Evolutionary conservation across 2,329 filamentous ascomycete genomes (phyloP), one percentile per base, ranked within the genome.

Genomic region (Pyricularia pennisetigena): DNA sequence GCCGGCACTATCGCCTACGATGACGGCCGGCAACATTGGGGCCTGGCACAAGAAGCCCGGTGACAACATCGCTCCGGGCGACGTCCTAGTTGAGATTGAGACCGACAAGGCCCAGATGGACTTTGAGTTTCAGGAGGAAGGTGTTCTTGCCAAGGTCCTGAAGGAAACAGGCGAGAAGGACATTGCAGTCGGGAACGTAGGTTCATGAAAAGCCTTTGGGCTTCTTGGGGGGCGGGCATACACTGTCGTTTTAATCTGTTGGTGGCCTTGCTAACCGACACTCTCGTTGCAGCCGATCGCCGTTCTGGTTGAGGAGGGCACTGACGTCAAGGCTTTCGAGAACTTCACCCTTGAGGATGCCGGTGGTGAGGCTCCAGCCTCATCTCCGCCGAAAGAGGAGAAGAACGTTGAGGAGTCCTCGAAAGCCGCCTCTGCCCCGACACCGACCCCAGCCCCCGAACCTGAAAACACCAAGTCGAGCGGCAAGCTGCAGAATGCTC

Each of bases 41-140:
- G 84, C 89, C 72, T 99, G 95, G 95, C 93, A 98, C 84, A 99
- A 98, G 88, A 96, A 97, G 84, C 85, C 89, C 73, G 95, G 95
- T 77, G 95, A 99, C 80, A 77, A 84, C 71, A 89, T 99, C 79
- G 83, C 87, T 69, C 94, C 96, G 67, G 95, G 95, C 78, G 95
- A 99, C 79, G 95, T 99, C 64, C 83, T 99, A 74, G 94, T 97
- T 74, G 94, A 97, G 85, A 97, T 98, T 76, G 95, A 99, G 87
- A 99, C 95, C 75, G 95, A 99, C 82, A 99, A 99, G 87, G 95
- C 95, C 72, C 95, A 98, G 84, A 99, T 99, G 95, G 95, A 99
- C 84, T 98, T 99, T 79, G 95, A 99, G 82, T 98, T 97, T 82
- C 95, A 99, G 82, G 95, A 99, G 77, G 95, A 98, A 79, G 95